Evolutionary conservation across 1,284 basidiomycete species (phyloP).

Genomic region (Taiwanofungus camphoratus): DNA sequence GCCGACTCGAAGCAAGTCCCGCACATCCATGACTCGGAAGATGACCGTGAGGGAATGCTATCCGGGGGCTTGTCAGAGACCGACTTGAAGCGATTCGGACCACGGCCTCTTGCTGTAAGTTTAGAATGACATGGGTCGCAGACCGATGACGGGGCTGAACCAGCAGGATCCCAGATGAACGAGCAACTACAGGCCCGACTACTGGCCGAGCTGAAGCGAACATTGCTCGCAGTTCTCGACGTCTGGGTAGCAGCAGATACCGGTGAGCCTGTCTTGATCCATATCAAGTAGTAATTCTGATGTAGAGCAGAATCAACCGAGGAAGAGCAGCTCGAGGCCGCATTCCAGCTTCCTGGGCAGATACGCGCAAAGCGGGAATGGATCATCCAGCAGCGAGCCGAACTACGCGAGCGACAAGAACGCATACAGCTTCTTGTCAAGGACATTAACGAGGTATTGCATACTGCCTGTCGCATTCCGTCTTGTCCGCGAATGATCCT

Average conservation of each 20-base stretch:
- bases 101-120: neutral
- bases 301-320: neutral
- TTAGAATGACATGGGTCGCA: neutral
- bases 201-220: constrained; percentile 2
- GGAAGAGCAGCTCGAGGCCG: neutral
- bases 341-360: neutral
- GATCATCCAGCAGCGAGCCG: neutral
- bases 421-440: constrained; percentile 1
- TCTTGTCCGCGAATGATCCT: neutral
- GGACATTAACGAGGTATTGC: constrained; percentile 8
- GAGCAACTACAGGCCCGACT: neutral
- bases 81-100: constrained; percentile 11
- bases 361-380: constrained; percentile 3
- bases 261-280: too few relatives aligned
- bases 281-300: too few relatives aligned
- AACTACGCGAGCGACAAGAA: neutral
- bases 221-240: constrained; percentile 7
- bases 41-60: neutral
- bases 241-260: constrained; percentile 1
- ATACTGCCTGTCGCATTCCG: neutral
- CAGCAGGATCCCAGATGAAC: too few relatives aligned
- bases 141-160: too few relatives aligned
- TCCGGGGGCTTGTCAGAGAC: constrained; percentile 9
- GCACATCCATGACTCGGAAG: neutral
- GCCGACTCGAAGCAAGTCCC: neutral